Base-by-base conservation (phyloP, 371 early-diverging fungal genomes). In the Mortierella sp. region DNA sequence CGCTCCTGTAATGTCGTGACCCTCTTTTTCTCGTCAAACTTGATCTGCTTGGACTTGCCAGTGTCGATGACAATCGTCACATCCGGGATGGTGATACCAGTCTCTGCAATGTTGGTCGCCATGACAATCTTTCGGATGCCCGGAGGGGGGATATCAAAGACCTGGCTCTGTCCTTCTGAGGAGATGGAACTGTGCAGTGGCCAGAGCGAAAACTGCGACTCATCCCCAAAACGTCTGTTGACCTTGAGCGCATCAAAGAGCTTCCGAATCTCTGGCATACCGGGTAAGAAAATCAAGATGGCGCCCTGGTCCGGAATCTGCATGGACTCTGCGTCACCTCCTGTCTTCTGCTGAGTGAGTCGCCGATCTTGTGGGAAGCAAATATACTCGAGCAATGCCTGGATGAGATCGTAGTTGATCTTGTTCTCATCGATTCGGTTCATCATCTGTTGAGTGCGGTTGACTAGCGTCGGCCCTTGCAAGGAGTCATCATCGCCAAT, bases 101-200 rank as follows among this genome's bases (percentile, higher is more conserved):
- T 98, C 72, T 98, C 99, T 1, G 97, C 95, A 80, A 98, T 95
- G 60, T 97, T 97, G 21, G 97, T 98, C 4, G 93, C 82, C 49
- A 99, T 76, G 17, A 99, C 93, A 53, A 96, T 88, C 79, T 97
- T 97, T 30, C 97, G 83, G 14, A 85, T 66, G 0, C 90, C 89
- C 0, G 71, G 52, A 2, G 89, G 86, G 11, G 90, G 89, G 6
- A 81, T 63, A 27, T 87, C 87, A 76, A 91, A 90, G 2, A 90
- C 91, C 14, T 81, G 82, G 31, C 86, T 84, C 69, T 94, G 91
- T 9, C 87, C 82, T 17, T 89, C 89, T 3, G 89, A 86, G 2
- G 94, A 87, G 6, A 95, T 69, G 6, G 90, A 83, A 2, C 95
- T 92, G 62, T 96, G 96, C 66, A 96, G 84, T 7, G 93, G 91